Evolutionary conservation across 139 green algal species (phyloP).

Genomic region (Chlamydomonas schloesseri): DNA sequence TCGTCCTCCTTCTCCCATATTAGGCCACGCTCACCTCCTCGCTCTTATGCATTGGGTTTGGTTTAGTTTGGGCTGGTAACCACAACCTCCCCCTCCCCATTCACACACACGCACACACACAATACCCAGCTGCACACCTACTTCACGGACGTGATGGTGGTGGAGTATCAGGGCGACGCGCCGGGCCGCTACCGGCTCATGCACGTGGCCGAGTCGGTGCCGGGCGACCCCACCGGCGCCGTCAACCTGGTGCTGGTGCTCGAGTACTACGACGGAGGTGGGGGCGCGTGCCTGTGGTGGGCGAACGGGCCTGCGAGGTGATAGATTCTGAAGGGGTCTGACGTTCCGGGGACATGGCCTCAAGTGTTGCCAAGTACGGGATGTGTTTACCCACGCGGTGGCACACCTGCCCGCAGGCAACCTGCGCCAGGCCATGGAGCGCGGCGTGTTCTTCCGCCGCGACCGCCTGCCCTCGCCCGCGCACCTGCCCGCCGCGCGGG

Average conservation of each 20-base stretch:
- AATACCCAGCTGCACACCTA: constrained; percentile 42
- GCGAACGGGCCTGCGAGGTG: not conserved
- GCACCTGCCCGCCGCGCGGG: constrained; percentile 2
- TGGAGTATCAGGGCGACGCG: constrained; percentile 34
- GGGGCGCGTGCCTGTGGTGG: not conserved
- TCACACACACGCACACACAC: no score
- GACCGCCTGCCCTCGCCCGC: not conserved
- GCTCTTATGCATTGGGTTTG: no score
- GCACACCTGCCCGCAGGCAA: constrained; percentile 11
- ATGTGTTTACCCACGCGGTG: no score
- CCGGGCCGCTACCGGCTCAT: not conserved
- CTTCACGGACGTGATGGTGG: constrained; percentile 39
- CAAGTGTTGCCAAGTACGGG: no score
- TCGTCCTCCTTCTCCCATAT: no score
- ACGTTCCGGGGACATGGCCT: not conserved
- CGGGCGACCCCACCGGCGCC: constrained; percentile 22
- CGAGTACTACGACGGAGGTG: constrained; percentile 42
- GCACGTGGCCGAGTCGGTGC: constrained; percentile 27
- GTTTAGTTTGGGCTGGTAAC: no score
- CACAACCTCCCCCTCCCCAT: no score
- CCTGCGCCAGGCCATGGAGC: constrained; percentile 38
- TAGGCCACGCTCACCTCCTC: no score
- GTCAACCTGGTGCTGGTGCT: constrained; percentile 42
- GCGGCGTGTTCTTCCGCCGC: constrained; percentile 16
- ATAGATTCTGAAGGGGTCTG: no score